Percentiles rank a stretch among this genome's conserved stretches.
Evolutionary conservation across 2,329 filamentous ascomycete genomes (phyloP).

Genomic region (Davidsoniella eucalypti): DNA sequence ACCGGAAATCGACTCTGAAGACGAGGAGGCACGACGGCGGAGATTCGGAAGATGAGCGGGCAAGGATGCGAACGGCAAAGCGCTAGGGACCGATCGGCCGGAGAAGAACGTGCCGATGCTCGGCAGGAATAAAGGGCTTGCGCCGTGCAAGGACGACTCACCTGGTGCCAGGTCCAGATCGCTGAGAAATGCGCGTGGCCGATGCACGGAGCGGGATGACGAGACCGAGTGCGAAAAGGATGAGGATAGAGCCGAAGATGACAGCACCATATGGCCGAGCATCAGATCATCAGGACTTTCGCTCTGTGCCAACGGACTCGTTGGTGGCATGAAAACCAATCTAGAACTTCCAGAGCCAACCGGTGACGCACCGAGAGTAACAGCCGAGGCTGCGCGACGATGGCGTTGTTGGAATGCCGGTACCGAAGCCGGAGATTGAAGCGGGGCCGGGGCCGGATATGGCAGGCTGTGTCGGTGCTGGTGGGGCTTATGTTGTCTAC

Average conservation of each 20-base stretch:
- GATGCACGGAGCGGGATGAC: slow-evolving; percentile 52
- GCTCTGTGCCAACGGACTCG: slow-evolving; percentile 80
- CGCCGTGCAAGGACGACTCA: no score
- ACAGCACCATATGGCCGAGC: slow-evolving; percentile 1
- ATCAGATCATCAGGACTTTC: slow-evolving; percentile 58
- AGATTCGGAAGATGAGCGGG: slow-evolving; percentile 50
- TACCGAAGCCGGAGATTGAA: no score
- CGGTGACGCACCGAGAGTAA: neutral
- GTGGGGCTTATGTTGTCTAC: no score
- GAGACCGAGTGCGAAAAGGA: slow-evolving; percentile 44
- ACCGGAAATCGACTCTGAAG: slow-evolving; percentile 30
- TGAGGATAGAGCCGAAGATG: slow-evolving; percentile 24
- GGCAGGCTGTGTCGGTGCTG: no score
- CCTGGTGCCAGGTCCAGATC: neutral
- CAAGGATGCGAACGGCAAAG: slow-evolving; percentile 31
- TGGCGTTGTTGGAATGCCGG: no score
- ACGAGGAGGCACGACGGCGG: slow-evolving; percentile 53
- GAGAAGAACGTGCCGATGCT: no score
- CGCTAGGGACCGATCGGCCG: slow-evolving; percentile 15
- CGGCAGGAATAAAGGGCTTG: no score
- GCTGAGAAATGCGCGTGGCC: slow-evolving; percentile 23
- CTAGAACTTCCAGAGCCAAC: neutral
- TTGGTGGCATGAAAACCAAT: slow-evolving; percentile 61
- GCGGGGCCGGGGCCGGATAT: no score
- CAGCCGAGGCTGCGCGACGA: slow-evolving; percentile 9